These are phyloP conservation scores for Mortierella polycephala DNA, from an alignment of 371 early-diverging fungal species.

Conservation along the genomic window DNA sequence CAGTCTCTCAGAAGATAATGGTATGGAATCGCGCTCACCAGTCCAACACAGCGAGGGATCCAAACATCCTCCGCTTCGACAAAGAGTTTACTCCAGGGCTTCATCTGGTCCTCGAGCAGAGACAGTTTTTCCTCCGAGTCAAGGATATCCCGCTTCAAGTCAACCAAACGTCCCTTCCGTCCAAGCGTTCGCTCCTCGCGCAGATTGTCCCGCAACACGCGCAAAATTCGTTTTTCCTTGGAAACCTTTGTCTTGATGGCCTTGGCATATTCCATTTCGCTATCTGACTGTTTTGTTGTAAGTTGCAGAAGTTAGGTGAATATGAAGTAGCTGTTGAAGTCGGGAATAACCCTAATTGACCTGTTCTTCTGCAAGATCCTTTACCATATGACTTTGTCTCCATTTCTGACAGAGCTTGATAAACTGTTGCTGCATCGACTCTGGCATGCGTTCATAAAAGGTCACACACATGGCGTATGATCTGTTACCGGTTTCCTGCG, in stretches of 20 bases:
- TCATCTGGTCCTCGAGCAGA: conserved; percentile 73
- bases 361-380: background rate
- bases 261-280: conserved; percentile 67
- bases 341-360: background rate
- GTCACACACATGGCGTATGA: conserved; percentile 78
- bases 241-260: conserved; percentile 61
- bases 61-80: conserved; percentile 71
- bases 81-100: conserved; percentile 71
- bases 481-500: conserved; percentile 76
- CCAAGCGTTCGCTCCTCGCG: conserved; percentile 18
- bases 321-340: too few species aligned
- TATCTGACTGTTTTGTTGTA: conserved; percentile 49
- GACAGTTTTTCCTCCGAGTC: conserved; percentile 77
- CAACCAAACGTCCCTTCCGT: conserved; percentile 50
- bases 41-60: conserved; percentile 78
- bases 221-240: conserved; percentile 43
- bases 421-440: conserved; percentile 25
- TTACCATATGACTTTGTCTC: conserved; percentile 37
- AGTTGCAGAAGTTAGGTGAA: background rate
- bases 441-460: conserved; percentile 66
- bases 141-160: conserved; percentile 55
- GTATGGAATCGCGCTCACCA: conserved; percentile 82
- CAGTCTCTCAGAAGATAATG: conserved; percentile 82
- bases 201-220: conserved; percentile 1
- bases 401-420: conserved; percentile 29